Conservation (phyloP, 108 stramenopile species). For the Fragilariopsis cylindrus region DNA sequence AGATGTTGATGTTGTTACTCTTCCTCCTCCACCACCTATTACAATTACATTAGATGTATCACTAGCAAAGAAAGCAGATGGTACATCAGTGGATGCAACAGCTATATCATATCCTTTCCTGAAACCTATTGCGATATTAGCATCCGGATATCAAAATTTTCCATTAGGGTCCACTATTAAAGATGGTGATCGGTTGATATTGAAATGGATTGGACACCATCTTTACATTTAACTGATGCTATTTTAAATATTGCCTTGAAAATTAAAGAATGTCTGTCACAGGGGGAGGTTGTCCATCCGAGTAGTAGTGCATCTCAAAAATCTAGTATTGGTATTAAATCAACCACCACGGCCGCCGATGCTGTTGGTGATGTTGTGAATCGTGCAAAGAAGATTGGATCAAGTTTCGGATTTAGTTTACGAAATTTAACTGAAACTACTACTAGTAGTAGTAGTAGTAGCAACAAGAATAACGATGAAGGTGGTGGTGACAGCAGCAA, state of each 20-base stretch:
- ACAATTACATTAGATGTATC: slow-evolving; percentile 71
- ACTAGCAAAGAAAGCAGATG: slow-evolving; percentile 51
- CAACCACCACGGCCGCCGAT: slow-evolving; percentile 17
- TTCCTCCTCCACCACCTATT: slow-evolving; percentile 22
- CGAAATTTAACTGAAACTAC: slow-evolving; percentile 18
- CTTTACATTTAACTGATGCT: slow-evolving; percentile 80
- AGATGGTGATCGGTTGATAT: slow-evolving; percentile 70
- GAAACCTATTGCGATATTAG: slow-evolving; percentile 68
- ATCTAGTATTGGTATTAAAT: neutral
- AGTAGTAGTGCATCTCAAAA: slow-evolving; percentile 5
- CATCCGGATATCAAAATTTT: slow-evolving; percentile 58
- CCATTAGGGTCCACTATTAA: slow-evolving; percentile 63
- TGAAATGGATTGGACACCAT: slow-evolving; percentile 89
- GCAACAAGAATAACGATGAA: neutral
- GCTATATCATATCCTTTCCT: slow-evolving; percentile 75
- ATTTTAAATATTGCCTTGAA: slow-evolving; percentile 83
- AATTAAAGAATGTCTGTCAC: slow-evolving; percentile 73
- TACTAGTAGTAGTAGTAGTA: neutral
- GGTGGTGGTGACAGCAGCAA: neutral
- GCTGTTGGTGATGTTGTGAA: slow-evolving; percentile 42
- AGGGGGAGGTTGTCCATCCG: slow-evolving; percentile 74
- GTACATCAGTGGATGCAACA: slow-evolving; percentile 32
- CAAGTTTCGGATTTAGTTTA: slow-evolving; percentile 22
- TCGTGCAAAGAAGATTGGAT: slow-evolving; percentile 36
- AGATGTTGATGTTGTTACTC: slow-evolving; percentile 6